Conservation (phyloP, 306 rosid genomes). For the Corylus avellana region DNA sequence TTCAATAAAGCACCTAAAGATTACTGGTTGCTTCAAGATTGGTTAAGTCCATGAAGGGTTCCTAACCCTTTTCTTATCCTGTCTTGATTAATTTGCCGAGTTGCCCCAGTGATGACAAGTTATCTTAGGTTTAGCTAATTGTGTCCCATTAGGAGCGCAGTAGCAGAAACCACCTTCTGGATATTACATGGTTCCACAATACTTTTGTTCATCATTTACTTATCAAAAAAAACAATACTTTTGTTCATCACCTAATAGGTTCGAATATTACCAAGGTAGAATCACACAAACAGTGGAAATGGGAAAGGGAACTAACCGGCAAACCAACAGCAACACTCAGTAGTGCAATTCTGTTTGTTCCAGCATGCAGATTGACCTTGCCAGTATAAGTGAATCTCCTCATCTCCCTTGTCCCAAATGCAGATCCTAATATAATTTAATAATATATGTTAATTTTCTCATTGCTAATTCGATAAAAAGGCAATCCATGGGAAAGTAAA, state of each 20-base stretch:
- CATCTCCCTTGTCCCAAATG: slow-evolving; percentile 79
- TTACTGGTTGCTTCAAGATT: background rate
- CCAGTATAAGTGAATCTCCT: slow-evolving; percentile 85
- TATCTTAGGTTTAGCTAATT: background rate
- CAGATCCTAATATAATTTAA: slow-evolving; percentile 66
- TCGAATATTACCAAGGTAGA: slow-evolving; percentile 18
- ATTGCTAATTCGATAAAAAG: slow-evolving; percentile 17
- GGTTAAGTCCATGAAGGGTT: background rate
- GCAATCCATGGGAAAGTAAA: slow-evolving; percentile 23
- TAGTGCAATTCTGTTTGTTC: slow-evolving; percentile 82
- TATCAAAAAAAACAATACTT: background rate
- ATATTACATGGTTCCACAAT: background rate
- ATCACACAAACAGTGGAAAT: slow-evolving; percentile 15
- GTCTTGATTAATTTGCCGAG: background rate
- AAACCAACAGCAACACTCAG: slow-evolving; percentile 97
- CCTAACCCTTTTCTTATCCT: background rate
- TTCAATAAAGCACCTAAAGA: background rate
- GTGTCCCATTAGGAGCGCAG: background rate
- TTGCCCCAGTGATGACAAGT: background rate
- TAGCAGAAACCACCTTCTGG: background rate
- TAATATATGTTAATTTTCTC: slow-evolving; percentile 18
- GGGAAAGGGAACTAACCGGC: slow-evolving; percentile 64
- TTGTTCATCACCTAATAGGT: background rate
- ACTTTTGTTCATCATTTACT: background rate
- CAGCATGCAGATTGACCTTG: slow-evolving; percentile 71